These are phyloP conservation scores for Ploettnerulaceae sp. DNA, from an alignment of 2,329 filamentous ascomycete species.

Conservation along the genomic window DNA sequence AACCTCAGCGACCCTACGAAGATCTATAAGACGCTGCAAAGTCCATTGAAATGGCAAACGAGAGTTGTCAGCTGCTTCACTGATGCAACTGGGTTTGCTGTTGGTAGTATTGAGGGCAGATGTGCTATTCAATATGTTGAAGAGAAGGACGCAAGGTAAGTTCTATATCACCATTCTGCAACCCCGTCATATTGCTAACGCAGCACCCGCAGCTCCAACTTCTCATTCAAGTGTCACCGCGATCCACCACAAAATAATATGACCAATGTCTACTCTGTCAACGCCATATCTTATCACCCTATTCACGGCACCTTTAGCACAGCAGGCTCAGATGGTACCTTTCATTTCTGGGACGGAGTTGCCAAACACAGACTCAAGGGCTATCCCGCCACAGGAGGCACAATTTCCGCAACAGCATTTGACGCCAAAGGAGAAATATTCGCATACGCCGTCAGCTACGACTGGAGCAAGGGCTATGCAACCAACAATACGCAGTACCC, in stretches of 20 bases:
- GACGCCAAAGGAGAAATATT: slow-evolving; percentile 80
- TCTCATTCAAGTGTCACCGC: slow-evolving; percentile 98
- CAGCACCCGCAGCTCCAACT: slow-evolving; percentile 63
- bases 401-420: slow-evolving; percentile 89
- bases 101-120: slow-evolving; percentile 93
- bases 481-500: slow-evolving; percentile 70
- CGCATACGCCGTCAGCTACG: slow-evolving; percentile 87
- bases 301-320: slow-evolving; percentile 98
- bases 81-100: slow-evolving; percentile 85
- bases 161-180: not conserved
- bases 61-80: slow-evolving; percentile 91
- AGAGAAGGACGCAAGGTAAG: slow-evolving; percentile 78
- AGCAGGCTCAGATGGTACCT: slow-evolving; percentile 90
- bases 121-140: slow-evolving; percentile 99
- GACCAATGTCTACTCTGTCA: slow-evolving; percentile 90
- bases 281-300: slow-evolving; percentile 97
- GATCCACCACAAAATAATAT: slow-evolving; percentile 70
- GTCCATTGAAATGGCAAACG: slow-evolving; percentile 97
- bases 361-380: slow-evolving; percentile 87
- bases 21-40: slow-evolving; percentile 95
- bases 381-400: slow-evolving; percentile 77
- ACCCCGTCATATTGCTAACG: slow-evolving; percentile 5
- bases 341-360: slow-evolving; percentile 95
- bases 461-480: slow-evolving; percentile 96
- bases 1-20: slow-evolving; percentile 82